Base-by-base conservation (phyloP, 108 stramenopile species). In the Discostella pseudostelligera region DNA sequence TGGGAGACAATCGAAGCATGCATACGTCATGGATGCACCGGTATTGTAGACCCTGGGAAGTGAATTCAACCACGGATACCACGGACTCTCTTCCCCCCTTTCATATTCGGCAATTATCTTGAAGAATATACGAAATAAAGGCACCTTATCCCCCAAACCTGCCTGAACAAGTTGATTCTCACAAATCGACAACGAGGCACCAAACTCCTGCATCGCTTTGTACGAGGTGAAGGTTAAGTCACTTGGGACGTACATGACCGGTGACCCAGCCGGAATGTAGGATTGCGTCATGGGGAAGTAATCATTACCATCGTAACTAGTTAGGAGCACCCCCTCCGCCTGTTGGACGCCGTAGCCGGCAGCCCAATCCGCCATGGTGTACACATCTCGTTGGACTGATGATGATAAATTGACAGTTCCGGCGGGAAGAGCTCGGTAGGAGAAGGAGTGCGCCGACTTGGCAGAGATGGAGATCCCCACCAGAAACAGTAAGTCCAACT, bases 341-440 rank as follows among this genome's bases (percentile, higher is more conserved):
- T 75, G 74, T 51, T 80, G 79, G 0, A 76, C 79, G 36, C 79
- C 79, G 21, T 53, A 80, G 0, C 19, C 21, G 24, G 65, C 49
- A 17, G 79, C 79, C 79, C 79, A 80, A 4, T 80, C 79, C 1
- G 60, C 69, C 73, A 80, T 75, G 29, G 68, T 58, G 62, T 59
- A 74, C 42, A 79, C 69, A 49, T 79, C 73, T 22, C 78, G 78
- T 26, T 79, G 59, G 10, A 54, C 59, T 39, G 72, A 74, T 11
- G 72, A 74, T 22, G 67, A 62, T 21, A 79, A 54, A 37, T 79
- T 79, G 5, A 79, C 59, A 4, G 44, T 25, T 4, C 75, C 75
- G 5, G 20, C 22, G 39, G 75, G 75, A n/a, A 69, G 56, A 7
- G 75, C 75, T 59, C 67, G 62, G 62, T 35, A 76, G 16, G 68